These are phyloP conservation scores for Gautieria morchelliformis DNA, from an alignment of 768 basidiomycete species.

Conservation along the genomic window DNA sequence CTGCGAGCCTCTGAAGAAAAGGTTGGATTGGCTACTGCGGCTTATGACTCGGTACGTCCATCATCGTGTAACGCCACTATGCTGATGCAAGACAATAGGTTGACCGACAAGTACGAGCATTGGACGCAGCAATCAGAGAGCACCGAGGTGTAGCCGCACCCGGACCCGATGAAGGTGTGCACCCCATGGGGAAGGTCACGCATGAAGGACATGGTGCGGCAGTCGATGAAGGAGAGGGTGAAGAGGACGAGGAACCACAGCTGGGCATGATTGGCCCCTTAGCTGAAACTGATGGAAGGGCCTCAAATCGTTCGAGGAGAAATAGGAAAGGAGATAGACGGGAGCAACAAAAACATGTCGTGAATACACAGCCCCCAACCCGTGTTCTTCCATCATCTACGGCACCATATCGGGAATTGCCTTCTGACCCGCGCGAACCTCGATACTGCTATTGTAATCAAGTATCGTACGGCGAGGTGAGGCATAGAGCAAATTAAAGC, in stretches of 20 bases:
- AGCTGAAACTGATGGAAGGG: slow-evolving; percentile 8
- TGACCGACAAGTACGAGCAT: slow-evolving; percentile 66
- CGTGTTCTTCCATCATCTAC: not conserved
- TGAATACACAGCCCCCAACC: not conserved
- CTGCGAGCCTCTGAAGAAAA: slow-evolving; percentile 67
- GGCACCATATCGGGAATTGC: slow-evolving; percentile 32
- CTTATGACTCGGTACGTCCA: slow-evolving; percentile 54
- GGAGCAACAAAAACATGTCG: not conserved
- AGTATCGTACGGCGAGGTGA: slow-evolving; percentile 70
- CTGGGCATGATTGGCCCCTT: not conserved
- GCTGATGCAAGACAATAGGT: slow-evolving; percentile 35
- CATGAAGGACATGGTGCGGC: slow-evolving; percentile 11
- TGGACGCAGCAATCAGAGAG: slow-evolving; percentile 66
- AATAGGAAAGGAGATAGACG: not conserved
- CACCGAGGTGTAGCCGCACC: slow-evolving; percentile 47
- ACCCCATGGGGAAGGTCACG: slow-evolving; percentile 18
- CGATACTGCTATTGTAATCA: slow-evolving; percentile 78
- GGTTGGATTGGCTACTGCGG: slow-evolving; percentile 60
- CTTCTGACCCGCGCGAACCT: slow-evolving; percentile 38
- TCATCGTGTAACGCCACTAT: not conserved
- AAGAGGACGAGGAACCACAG: slow-evolving; percentile 18
- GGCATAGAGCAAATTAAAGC: slow-evolving; percentile 15
- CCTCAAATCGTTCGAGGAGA: not conserved
- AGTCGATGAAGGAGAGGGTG: slow-evolving; percentile 17
- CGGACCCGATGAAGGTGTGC: slow-evolving; percentile 44